Conservation (phyloP, 805 yeast genomes). For the Priceomyces medius region DNA sequence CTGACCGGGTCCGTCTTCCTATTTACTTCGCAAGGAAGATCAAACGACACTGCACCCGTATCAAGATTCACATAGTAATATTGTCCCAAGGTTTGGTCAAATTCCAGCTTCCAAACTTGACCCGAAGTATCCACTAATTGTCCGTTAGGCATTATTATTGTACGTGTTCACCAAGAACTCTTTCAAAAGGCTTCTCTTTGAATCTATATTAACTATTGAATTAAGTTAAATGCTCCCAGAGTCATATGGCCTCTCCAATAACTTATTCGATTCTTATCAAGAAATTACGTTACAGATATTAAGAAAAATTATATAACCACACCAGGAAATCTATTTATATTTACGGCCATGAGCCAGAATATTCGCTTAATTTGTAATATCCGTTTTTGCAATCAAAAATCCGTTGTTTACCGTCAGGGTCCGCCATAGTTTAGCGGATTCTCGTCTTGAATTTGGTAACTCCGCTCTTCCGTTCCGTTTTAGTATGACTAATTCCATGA, state of each 20-base stretch:
- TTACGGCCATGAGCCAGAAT: too few species aligned
- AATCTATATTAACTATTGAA: too few species aligned
- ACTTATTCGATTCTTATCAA: too few species aligned
- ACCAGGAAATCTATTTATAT: too few species aligned
- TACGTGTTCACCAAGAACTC: too few species aligned
- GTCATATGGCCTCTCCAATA: too few species aligned
- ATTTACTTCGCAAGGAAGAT: constrained; percentile 46
- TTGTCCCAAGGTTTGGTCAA: constrained; percentile 37
- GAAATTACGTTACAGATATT: too few species aligned
- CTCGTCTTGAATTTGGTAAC: background rate
- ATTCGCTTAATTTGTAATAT: background rate
- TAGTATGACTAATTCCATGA: background rate
- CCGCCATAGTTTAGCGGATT: background rate
- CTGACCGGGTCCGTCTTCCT: constrained; percentile 4
- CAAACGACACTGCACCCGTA: constrained; percentile 39
- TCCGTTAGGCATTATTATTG: background rate
- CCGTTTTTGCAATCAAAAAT: constrained; percentile 1
- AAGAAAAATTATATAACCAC: too few species aligned
- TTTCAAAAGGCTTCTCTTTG: too few species aligned
- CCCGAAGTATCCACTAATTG: constrained; percentile 5
- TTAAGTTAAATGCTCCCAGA: too few species aligned
- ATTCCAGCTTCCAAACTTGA: constrained; percentile 22
- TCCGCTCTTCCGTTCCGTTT: background rate
- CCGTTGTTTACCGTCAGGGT: background rate
- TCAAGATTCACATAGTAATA: constrained; percentile 39